phyloP scores from a whole-genome alignment of 2,329 filamentous ascomycete genomes.

The Alternaria triticina region DNA sequence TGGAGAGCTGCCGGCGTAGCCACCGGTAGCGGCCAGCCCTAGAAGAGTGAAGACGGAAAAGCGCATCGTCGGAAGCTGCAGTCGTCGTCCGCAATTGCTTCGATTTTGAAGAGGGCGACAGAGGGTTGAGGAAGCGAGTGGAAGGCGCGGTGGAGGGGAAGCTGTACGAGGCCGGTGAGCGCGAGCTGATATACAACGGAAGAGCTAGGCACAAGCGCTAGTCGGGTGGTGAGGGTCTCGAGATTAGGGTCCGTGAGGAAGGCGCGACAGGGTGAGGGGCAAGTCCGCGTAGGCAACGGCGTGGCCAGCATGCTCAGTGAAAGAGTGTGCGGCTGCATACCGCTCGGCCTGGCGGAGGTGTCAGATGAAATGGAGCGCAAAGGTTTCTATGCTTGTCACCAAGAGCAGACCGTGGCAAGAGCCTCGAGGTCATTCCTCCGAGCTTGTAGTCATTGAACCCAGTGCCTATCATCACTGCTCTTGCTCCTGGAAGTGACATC shows the following conservation, averaged over 20 bases:
- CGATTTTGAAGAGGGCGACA: not conserved
- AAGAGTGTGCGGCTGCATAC: not conserved
- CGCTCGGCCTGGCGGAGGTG: not conserved
- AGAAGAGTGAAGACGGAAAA: not conserved
- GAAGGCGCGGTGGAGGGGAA: not conserved
- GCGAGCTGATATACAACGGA: not conserved
- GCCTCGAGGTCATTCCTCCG: not conserved
- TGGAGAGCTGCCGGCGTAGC: not conserved
- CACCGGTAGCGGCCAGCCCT: not conserved
- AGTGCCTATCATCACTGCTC: not conserved
- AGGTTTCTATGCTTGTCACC: not conserved
- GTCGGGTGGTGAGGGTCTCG: not conserved
- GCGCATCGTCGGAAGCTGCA: not conserved
- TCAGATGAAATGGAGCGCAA: not conserved
- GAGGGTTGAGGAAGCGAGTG: not conserved
- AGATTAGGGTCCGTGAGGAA: not conserved
- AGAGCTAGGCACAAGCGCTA: not conserved
- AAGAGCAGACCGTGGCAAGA: not conserved
- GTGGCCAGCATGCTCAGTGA: not conserved
- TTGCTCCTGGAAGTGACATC: not conserved
- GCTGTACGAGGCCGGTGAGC: not conserved
- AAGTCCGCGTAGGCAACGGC: not conserved
- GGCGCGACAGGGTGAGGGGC: not conserved
- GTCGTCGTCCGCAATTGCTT: not conserved
- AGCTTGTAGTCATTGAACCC: not conserved